Evolutionary conservation across 257 asterid species (phyloP), one percentile per base, ranked within the genome.

Genomic region (Cordia subcordata): DNA sequence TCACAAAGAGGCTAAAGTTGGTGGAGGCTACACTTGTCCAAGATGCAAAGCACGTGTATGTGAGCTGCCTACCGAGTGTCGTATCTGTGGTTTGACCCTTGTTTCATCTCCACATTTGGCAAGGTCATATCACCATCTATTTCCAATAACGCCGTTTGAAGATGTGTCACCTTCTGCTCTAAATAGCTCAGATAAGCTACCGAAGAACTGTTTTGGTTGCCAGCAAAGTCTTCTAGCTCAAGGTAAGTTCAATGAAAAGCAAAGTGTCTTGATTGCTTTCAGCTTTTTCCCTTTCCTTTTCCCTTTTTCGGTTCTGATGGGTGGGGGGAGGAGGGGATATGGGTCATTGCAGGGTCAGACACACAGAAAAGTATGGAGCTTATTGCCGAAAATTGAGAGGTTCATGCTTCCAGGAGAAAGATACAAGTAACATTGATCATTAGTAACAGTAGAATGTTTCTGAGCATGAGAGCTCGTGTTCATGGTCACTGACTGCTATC

Each of bases 81-180:
- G 79, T 62, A 83, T 86, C 55, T 93, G 99, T 45, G 99, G 97
- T 33, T 77, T 93, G 69, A 93, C 95, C 68, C 97, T 93, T 18
- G 95, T 93, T 62, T 93, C 99, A 52, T 93, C 99, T 35, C 97
- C 99, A 44, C 99, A 88, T 73, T 60, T 93, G 83, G 97, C 99
- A 38, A 82, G 99, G 75, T 93, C 99, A 11, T 93, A 93, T 72
- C 97, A 93, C 70, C 99, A 93, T 77, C 71, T 89, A 52, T 93
- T 93, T 74, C 99, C 97, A 17, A 89, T 93, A 50, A 82, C 97
- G 37, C 91, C 95, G 15, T 93, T 93, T 77, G 86, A 83, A 55
- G 97, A 92, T 44, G 85, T 92, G 42, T 45, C 94, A 21, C 82
- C 79, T 15, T 79, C 87, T 14, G 62, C 67, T 76, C 49, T 67